Base-by-base conservation (phyloP, 371 early-diverging fungal species). In the Mucor saturninus region DNA sequence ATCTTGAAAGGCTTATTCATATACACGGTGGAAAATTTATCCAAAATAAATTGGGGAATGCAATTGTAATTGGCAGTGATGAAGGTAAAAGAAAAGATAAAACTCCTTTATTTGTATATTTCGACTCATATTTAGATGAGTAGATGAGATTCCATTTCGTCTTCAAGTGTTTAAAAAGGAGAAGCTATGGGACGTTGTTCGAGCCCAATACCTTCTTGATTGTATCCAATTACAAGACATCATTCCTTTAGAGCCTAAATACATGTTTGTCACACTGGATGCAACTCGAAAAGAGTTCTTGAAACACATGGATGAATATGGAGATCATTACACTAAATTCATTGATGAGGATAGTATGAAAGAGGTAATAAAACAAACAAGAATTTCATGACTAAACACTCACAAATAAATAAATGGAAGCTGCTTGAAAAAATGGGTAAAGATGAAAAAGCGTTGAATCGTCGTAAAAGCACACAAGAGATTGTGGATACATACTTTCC, bases 301-400 rank as follows among this genome's bases (percentile, higher is more conserved):
- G 13, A 58, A 66, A 51, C 74, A 68, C 26, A 86, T 89, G 67
- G 93, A 93, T 75, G 45, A 60, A 21, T 92, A 73, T 61, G 88
- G 91, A 0, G 93, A 92, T 61, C 79, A 80, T 21, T 93, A 84
- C 64, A 81, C 76, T 0, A 84, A 87, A 30, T 80, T 81, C 38
- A 64, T 86, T 2, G 81, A 78, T n/a, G 69, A 68, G 11, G 75
- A 78, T 31, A 67, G 67, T 13, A 28, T 63, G 11, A 46, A 32
- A 45, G 52, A 59, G 32, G 56, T 61, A 62, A 8, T 8, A 6
- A 46, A 46, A 21, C n/a, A 21, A 46, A 8, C 21, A 21, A 4
- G 30, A 11, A 29, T 11, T 50, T 0, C 3, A 21, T 21, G 21
- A 21, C 21, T 21, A 21, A 21, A 21, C 21, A 21, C 21, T 21